phyloP scores from a whole-genome alignment of 306 rosid genomes.

The Lathyrus sativus region DNA sequence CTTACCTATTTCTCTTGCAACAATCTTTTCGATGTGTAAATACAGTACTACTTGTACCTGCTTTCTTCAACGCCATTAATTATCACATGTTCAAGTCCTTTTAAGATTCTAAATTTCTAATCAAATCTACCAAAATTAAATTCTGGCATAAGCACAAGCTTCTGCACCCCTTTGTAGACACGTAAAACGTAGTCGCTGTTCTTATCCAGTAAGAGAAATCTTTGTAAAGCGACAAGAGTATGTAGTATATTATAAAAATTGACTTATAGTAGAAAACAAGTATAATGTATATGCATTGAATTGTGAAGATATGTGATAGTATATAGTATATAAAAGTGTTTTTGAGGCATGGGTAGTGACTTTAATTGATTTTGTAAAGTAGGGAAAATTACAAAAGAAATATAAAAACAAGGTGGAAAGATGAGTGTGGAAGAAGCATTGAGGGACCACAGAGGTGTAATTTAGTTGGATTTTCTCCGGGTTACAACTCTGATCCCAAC shows the following conservation, averaged over 20 bases:
- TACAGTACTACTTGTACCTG: not conserved
- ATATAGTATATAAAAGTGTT: conserved; percentile 33
- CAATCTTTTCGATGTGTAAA: not conserved
- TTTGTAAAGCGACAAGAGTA: not conserved
- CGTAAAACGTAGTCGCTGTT: not conserved
- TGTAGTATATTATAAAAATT: not conserved
- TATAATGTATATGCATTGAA: conserved; percentile 13
- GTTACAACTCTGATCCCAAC: conserved; percentile 44
- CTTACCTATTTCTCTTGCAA: not conserved
- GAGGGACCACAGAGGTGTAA: conserved; percentile 56
- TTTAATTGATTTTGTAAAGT: conserved; percentile 9
- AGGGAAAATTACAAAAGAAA: conserved; percentile 35
- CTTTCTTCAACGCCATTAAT: conserved; percentile 2
- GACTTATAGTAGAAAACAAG: not conserved
- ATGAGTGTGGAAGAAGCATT: conserved; percentile 26
- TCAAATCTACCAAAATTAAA: not conserved
- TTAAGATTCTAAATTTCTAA: not conserved
- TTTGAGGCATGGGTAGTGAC: conserved; percentile 12
- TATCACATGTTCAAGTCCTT: not conserved
- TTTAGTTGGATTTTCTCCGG: conserved; percentile 50
- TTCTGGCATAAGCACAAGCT: not conserved
- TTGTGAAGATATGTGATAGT: conserved; percentile 26
- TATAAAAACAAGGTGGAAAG: conserved; percentile 38
- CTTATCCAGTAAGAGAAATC: not conserved
- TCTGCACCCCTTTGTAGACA: not conserved